Percentiles rank a stretch among this genome's conserved stretches.
Conservation (phyloP, 2,329 filamentous ascomycete genomes). For the Bipolaris cookei region DNA sequence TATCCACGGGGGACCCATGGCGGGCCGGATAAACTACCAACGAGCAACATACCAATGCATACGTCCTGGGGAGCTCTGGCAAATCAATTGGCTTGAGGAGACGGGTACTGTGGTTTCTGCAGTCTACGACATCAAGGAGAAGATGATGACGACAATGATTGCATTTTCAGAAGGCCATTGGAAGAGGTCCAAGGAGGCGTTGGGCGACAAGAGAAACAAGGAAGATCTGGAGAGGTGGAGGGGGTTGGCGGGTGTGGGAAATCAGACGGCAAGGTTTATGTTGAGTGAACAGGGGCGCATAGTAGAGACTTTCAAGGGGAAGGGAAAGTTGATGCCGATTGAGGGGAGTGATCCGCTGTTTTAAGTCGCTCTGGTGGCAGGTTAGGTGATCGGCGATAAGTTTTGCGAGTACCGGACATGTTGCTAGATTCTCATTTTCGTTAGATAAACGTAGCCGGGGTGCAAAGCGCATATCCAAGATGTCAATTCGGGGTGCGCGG, state of each 20-base stretch:
- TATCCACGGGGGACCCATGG: slow-evolving; percentile 66
- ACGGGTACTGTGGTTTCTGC: slow-evolving; percentile 64
- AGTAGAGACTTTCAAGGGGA: slow-evolving; percentile 58
- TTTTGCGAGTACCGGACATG: background rate
- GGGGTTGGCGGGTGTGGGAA: slow-evolving; percentile 56
- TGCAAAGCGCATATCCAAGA: background rate
- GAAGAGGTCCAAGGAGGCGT: slow-evolving; percentile 58
- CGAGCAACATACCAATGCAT: slow-evolving; percentile 64
- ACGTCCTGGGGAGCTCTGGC: slow-evolving; percentile 64
- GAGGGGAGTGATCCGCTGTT: slow-evolving; percentile 31
- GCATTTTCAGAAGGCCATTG: slow-evolving; percentile 64
- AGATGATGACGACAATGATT: slow-evolving; percentile 60
- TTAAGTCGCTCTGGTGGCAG: slow-evolving; percentile 6
- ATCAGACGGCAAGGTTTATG: slow-evolving; percentile 58
- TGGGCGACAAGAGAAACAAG: slow-evolving; percentile 63
- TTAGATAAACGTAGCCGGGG: background rate
- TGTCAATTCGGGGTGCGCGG: background rate
- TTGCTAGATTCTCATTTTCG: background rate
- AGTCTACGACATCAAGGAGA: slow-evolving; percentile 61
- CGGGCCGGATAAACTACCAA: slow-evolving; percentile 59
- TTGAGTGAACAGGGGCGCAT: slow-evolving; percentile 62
- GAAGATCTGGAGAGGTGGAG: slow-evolving; percentile 61
- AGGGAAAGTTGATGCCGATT: slow-evolving; percentile 57
- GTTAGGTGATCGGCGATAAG: background rate
- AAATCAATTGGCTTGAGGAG: slow-evolving; percentile 67